These are phyloP conservation scores for Tetrapyrgos nigripes DNA, from an alignment of 1,284 basidiomycete genomes.

Conservation along the genomic window DNA sequence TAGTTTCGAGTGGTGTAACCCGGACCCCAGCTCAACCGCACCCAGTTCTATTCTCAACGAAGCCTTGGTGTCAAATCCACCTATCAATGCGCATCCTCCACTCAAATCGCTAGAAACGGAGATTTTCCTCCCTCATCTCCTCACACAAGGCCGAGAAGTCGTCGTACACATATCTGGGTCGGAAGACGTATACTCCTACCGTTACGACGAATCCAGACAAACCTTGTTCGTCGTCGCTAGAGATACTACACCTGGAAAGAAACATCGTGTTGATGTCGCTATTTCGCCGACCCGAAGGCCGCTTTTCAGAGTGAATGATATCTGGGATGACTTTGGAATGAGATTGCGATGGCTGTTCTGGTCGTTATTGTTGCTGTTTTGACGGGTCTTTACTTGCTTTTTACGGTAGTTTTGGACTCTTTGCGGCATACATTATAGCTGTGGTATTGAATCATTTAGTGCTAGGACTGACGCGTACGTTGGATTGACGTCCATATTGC, in stretches of 20 bases:
- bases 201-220: conserved; percentile 66
- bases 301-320: conserved; percentile 61
- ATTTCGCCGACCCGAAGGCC: conserved; percentile 56
- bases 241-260: conserved; percentile 48
- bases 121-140: conserved; percentile 75
- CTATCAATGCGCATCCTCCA: conserved; percentile 42
- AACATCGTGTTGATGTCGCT: conserved; percentile 55
- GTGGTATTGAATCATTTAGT: too few species aligned
- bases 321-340: conserved; percentile 68
- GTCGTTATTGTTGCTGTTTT: conserved; percentile 1
- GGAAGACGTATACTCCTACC: conserved; percentile 47
- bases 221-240: conserved; percentile 68
- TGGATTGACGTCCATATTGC: too few species aligned
- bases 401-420: conserved; percentile 1
- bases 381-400: neutral
- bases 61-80: conserved; percentile 38
- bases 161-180: conserved; percentile 62
- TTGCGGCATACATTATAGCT: too few species aligned
- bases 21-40: conserved; percentile 19
- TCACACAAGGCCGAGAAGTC: conserved; percentile 64
- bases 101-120: conserved; percentile 71
- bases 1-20: conserved; percentile 65
- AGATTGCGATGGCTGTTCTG: neutral
- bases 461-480: too few species aligned
- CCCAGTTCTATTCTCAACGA: conserved; percentile 1